These are phyloP conservation scores for Zasmidium citrigriseum DNA, from an alignment of 2,329 filamentous ascomycete genomes.

Conservation along the genomic window DNA sequence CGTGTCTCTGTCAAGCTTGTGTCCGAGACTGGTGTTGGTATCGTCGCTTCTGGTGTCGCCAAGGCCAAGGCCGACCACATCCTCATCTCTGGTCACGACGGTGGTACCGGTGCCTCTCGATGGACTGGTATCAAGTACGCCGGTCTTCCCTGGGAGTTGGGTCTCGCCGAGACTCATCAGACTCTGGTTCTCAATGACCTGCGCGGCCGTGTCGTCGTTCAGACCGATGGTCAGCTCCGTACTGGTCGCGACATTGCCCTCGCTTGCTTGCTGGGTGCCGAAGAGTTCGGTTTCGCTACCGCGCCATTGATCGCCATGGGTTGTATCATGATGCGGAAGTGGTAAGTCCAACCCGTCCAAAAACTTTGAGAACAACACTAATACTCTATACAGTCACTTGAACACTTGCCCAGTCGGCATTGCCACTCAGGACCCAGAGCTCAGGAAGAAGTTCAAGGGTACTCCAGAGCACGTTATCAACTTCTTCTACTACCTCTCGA, in stretches of 20 bases:
- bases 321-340: slow-evolving; percentile 91
- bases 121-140: slow-evolving; percentile 99
- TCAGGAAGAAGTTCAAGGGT: slow-evolving; percentile 90
- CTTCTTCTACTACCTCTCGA: slow-evolving; percentile 97
- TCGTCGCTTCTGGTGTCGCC: slow-evolving; percentile 94
- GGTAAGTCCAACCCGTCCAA: slow-evolving; percentile 39
- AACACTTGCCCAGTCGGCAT: slow-evolving; percentile 93
- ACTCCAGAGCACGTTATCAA: slow-evolving; percentile 97
- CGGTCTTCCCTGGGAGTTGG: slow-evolving; percentile 93
- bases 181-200: slow-evolving; percentile 94
- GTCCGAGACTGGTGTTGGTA: slow-evolving; percentile 95
- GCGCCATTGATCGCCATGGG: slow-evolving; percentile 95
- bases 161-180: slow-evolving; percentile 95
- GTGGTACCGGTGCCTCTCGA: slow-evolving; percentile 91
- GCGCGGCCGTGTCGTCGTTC: slow-evolving; percentile 90
- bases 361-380: background rate
- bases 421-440: slow-evolving; percentile 90
- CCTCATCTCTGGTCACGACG: slow-evolving; percentile 93
- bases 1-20: slow-evolving; percentile 96
- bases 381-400: slow-evolving; percentile 36
- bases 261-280: slow-evolving; percentile 91
- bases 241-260: slow-evolving; percentile 94
- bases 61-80: slow-evolving; percentile 98
- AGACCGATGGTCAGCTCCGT: slow-evolving; percentile 91
- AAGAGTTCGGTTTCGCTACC: slow-evolving; percentile 96